A percentile compares a stretch with the other conserved stretches of the same genome.
Conservation (phyloP, 2,329 filamentous ascomycete genomes). For the Phialemoniopsis sp. region DNA sequence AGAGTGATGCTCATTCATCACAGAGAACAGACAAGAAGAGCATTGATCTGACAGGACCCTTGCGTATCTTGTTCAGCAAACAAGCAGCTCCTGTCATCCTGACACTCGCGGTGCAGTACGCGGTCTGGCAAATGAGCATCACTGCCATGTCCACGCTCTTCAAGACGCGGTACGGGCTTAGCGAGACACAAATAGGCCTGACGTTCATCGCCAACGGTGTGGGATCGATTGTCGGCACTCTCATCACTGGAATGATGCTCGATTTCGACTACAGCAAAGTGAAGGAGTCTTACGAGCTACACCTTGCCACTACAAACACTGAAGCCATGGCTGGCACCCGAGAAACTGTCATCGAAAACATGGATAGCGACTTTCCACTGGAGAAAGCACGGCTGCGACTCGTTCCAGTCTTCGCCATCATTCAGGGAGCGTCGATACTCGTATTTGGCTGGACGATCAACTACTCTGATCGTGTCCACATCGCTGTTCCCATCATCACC, state of each 20-base stretch:
- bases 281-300: too few relatives aligned
- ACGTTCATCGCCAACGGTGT: slow-evolving; percentile 52
- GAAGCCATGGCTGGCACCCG: too few relatives aligned
- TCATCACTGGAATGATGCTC: slow-evolving; percentile 46
- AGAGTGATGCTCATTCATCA: slow-evolving; percentile 5
- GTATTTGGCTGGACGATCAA: slow-evolving; percentile 47
- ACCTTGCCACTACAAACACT: too few relatives aligned
- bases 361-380: slow-evolving; percentile 12
- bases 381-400: slow-evolving; percentile 47
- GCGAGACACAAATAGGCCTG: slow-evolving; percentile 39
- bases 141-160: slow-evolving; percentile 48
- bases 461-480: slow-evolving; percentile 32
- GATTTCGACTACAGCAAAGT: slow-evolving; percentile 45
- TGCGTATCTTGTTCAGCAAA: slow-evolving; percentile 40
- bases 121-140: slow-evolving; percentile 52
- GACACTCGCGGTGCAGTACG: slow-evolving; percentile 45
- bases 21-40: slow-evolving; percentile 19
- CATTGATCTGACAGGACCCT: slow-evolving; percentile 38
- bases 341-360: too few relatives aligned
- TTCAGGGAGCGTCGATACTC: slow-evolving; percentile 41
- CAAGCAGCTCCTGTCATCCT: slow-evolving; percentile 36
- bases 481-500: slow-evolving; percentile 43
- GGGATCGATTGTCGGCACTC: slow-evolving; percentile 48
- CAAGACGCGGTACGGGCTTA: slow-evolving; percentile 32
- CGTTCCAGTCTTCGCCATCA: slow-evolving; percentile 35